Evolutionary conservation across 1,284 basidiomycete species (phyloP).

Genomic region (Ustilago curta): DNA sequence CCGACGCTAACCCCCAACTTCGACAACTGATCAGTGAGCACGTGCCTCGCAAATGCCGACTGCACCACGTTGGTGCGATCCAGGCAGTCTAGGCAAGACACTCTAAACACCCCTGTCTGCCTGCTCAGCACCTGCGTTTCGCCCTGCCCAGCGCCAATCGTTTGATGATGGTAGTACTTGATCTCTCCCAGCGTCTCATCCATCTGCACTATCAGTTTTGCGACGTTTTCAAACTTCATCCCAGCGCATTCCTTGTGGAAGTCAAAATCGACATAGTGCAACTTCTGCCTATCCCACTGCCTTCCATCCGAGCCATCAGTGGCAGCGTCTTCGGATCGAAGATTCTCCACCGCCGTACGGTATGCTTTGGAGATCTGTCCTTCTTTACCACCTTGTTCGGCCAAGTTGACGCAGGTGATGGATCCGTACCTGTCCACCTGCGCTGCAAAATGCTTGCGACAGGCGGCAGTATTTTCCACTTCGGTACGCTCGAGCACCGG

Average conservation of each 20-base stretch:
- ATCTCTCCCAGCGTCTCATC: constrained; percentile 78
- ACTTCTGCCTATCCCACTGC: constrained; percentile 92
- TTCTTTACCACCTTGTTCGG: constrained; percentile 91
- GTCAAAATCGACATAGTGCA: constrained; percentile 93
- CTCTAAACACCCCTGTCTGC: constrained; percentile 90
- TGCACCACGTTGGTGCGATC: constrained; percentile 98
- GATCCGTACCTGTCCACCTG: constrained; percentile 76
- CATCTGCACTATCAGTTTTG: constrained; percentile 77
- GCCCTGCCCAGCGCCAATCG: constrained; percentile 22
- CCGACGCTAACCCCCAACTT: constrained; percentile 38
- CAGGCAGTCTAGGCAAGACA: constrained; percentile 94
- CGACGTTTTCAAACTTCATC: constrained; percentile 75
- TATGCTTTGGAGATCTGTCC: constrained; percentile 83
- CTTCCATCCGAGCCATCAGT: constrained; percentile 75
- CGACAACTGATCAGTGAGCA: constrained; percentile 77
- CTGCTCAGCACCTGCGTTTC: constrained; percentile 70
- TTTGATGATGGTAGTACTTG: constrained; percentile 71
- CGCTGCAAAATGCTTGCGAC: constrained; percentile 54
- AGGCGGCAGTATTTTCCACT: constrained; percentile 74
- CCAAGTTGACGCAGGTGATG: constrained; percentile 76
- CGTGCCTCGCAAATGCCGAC: constrained; percentile 87
- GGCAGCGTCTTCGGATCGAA: constrained; percentile 83
- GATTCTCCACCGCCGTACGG: constrained; percentile 75
- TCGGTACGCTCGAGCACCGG: constrained; percentile 96
- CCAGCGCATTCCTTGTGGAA: constrained; percentile 85